Evolutionary conservation across 169 alveolate genomes (phyloP), one percentile per base, ranked within the genome.

Genomic region (Babesia ovis): DNA sequence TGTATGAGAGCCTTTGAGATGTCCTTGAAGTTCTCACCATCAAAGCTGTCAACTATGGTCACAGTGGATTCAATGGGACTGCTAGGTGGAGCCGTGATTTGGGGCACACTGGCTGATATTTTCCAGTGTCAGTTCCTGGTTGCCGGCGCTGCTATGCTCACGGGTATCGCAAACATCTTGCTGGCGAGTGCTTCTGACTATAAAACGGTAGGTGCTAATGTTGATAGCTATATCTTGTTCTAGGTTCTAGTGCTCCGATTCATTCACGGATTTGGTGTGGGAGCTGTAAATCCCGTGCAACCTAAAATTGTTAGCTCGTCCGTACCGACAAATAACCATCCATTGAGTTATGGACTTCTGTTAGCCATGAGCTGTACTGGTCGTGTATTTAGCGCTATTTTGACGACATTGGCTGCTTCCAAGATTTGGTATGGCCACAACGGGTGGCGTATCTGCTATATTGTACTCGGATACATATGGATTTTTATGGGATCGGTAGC

Each of bases 61-160:
- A 81, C 91, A 48, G 94, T 91, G n/a, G 96, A 93, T 61, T 85
- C 91, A n/a, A 80, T 94, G 71, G 85, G 92, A 68, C 84, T 92
- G 54, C 90, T 94, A 22, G 56, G 90, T 20, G 87, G 85, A 66
- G 85, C 94, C 56, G 96, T 97, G 9, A 68, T 94, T 29, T 94
- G 97, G 97, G 97, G 97, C 12, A 87, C 72, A 31, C 77, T 93
- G 51, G 89, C 95, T 12, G 97, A 94, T 68, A 88, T 84, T 48
- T 85, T 82, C 74, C 92, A 95, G 22, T 64, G 93, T 66, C 86
- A 91, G 55, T 86, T 90, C 85, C 85, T 94, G 68, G 69, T 91
- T 41, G 94, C 91, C 29, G 79, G 86, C 43, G 97, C 95, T 22
- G 80, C 92, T 25, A 70, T 91, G 11, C 81, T 85, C 27, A 86